Base-by-base conservation (phyloP, 1,284 basidiomycete species). In the Jaminaea rosea region DNA sequence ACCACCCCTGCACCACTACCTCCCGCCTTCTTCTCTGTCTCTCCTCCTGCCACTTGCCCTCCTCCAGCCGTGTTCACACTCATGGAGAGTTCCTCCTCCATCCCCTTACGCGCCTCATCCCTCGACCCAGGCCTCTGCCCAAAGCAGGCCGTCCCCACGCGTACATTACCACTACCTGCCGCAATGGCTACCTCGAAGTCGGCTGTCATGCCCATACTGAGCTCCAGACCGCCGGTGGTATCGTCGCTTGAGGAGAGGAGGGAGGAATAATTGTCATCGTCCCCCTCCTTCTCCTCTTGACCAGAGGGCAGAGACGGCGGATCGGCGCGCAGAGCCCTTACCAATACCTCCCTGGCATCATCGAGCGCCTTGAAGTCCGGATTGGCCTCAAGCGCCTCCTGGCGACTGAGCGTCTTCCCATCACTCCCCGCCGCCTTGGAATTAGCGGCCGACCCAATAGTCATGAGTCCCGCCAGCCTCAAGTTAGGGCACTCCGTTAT, bases 191-290 rank as follows among this genome's bases (percentile, higher is more conserved):
- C 82, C 67, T 85, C 87, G 72, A 93, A 94, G 67, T 98, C 93
- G 52, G 84, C 86, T 50, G 89, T 93, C 93, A 98, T 98, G 19
- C 93, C 93, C 92, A 97, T 97, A 68, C 89, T 93, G 70, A 98
- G 74, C 68, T 90, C 72, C 55, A 97, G 73, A 49, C 76, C 77
- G 4, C 83, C 80, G 19, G 39, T 21, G 2, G 7, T 15, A 4
- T 42, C 39, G 13, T 13, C 19, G 17, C 11, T 24, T n/a, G 19
- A 5, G 39, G 6, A 42, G 39, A 15, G 9, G 29, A 15, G 15
- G 29, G 29, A 31, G 29, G 29, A 31, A 31, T 52, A 54, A 32
- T 48, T 2, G 24, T 52, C 41, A 4, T 56, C 47, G 27, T 39
- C 11, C 19, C 50, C 42, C 46, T 56, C 52, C 21, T 44, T 19